Conservation (phyloP, 768 basidiomycete genomes). For the Xerocomus potaroensis region DNA sequence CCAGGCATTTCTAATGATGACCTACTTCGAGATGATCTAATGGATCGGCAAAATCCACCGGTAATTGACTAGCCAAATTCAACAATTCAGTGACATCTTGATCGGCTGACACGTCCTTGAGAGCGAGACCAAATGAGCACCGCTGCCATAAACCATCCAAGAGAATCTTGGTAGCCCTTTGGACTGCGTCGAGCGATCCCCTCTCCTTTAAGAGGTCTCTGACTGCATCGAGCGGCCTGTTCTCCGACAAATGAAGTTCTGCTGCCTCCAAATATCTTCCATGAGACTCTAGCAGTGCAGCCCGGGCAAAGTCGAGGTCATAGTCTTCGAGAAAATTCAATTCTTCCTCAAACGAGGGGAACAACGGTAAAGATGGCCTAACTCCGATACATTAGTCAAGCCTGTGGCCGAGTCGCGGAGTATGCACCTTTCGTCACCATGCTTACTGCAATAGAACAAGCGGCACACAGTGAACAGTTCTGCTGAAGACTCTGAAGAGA, state of each 20-base stretch:
- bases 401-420: not conserved
- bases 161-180: slow-evolving; percentile 36
- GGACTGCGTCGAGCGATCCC: slow-evolving; percentile 23
- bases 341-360: slow-evolving; percentile 46
- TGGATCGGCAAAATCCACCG: slow-evolving; percentile 3
- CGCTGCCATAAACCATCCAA: slow-evolving; percentile 44
- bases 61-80: slow-evolving; percentile 17
- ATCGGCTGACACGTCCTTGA: slow-evolving; percentile 3
- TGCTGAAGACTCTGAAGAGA: slow-evolving; percentile 29
- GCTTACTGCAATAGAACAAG: slow-evolving; percentile 40
- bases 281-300: slow-evolving; percentile 39
- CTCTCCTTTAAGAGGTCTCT: slow-evolving; percentile 38
- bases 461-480: slow-evolving; percentile 44
- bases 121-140: slow-evolving; percentile 37
- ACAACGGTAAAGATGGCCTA: slow-evolving; percentile 48
- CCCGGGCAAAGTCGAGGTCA: slow-evolving; percentile 47
- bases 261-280: slow-evolving; percentile 48
- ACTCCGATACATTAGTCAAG: slow-evolving; percentile 1
- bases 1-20: not conserved
- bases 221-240: slow-evolving; percentile 45
- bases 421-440: slow-evolving; percentile 17
- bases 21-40: slow-evolving; percentile 13
- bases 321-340: slow-evolving; percentile 55
- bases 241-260: slow-evolving; percentile 45
- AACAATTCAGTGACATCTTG: slow-evolving; percentile 21